These are phyloP conservation scores for Trichosanthes cucumerina DNA, from an alignment of 306 rosid species.

Conservation along the genomic window DNA sequence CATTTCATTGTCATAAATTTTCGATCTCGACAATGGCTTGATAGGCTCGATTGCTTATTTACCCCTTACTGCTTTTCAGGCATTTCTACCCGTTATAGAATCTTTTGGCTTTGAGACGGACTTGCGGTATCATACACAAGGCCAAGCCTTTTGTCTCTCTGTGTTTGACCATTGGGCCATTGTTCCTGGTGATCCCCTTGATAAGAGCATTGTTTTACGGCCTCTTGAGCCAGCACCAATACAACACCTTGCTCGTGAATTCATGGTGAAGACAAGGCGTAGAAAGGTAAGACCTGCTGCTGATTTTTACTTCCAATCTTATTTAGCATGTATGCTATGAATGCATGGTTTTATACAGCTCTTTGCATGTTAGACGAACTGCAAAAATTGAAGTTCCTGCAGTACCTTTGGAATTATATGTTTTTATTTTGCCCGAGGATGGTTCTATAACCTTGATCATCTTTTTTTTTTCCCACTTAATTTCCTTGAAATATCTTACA, in stretches of 20 bases:
- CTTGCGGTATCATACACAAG: constrained; percentile 94
- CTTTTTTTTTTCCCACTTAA: no score
- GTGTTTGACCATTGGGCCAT: constrained; percentile 98
- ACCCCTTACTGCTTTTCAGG: constrained; percentile 35
- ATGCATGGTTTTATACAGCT: not conserved
- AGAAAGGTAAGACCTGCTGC: constrained; percentile 54
- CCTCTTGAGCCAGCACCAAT: constrained; percentile 98
- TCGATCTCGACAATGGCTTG: not conserved
- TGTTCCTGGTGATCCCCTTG: constrained; percentile 98
- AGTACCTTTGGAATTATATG: not conserved
- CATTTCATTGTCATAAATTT: not conserved
- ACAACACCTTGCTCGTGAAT: constrained; percentile 97
- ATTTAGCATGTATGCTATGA: not conserved
- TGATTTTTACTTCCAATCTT: not conserved
- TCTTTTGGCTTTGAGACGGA: constrained; percentile 97
- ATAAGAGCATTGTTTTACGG: constrained; percentile 85
- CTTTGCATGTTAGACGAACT: not conserved
- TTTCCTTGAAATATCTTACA: not conserved
- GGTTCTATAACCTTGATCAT: not conserved
- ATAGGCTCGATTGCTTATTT: not conserved
- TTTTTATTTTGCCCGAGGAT: not conserved
- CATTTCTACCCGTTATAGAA: constrained; percentile 91
- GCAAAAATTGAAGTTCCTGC: not conserved
- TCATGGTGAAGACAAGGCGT: constrained; percentile 98
- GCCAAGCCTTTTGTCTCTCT: constrained; percentile 85